A percentile compares a stretch with the other conserved stretches of the same genome.
phyloP scores from a whole-genome alignment of 1,139 yeast species.

The Sporopachydermia cereana region DNA sequence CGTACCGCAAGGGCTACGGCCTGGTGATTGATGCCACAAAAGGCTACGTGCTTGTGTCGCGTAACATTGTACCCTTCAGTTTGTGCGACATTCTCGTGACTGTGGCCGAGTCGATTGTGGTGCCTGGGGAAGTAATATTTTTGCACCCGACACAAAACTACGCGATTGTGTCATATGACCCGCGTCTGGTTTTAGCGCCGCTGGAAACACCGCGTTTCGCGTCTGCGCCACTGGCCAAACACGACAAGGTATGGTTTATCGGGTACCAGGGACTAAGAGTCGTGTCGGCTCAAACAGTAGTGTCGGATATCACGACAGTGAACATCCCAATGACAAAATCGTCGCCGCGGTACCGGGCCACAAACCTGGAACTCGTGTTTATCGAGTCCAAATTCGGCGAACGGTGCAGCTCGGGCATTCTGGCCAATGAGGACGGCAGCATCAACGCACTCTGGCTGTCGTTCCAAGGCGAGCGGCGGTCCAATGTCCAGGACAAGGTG shows the following conservation, averaged over 20 bases:
- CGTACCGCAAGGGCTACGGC: conserved; percentile 59
- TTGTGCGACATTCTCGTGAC: conserved; percentile 68
- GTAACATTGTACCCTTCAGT: conserved; percentile 77
- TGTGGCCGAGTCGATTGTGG: conserved; percentile 74
- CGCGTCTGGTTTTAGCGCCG: conserved; percentile 51
- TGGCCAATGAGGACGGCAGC: conserved; percentile 70
- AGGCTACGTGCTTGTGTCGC: conserved; percentile 72
- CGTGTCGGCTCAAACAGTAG: conserved; percentile 64
- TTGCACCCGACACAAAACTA: conserved; percentile 84
- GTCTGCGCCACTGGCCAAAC: conserved; percentile 49
- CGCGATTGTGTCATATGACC: conserved; percentile 77
- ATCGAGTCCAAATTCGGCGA: conserved; percentile 63
- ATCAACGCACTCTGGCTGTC: conserved; percentile 79
- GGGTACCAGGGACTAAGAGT: conserved; percentile 70
- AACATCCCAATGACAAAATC: conserved; percentile 61
- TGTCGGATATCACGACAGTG: conserved; percentile 64
- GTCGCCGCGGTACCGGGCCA: conserved; percentile 72
- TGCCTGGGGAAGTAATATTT: conserved; percentile 73
- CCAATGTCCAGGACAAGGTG: conserved; percentile 41
- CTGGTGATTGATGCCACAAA: conserved; percentile 67
- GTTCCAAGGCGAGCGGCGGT: conserved; percentile 60
- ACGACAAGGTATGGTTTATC: conserved; percentile 63
- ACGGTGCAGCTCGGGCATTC: conserved; percentile 71
- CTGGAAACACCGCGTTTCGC: conserved; percentile 55
- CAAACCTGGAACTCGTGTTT: conserved; percentile 67